phyloP scores from a whole-genome alignment of 176 grass and related monocot genomes.

The Alopecurus myosuroides region DNA sequence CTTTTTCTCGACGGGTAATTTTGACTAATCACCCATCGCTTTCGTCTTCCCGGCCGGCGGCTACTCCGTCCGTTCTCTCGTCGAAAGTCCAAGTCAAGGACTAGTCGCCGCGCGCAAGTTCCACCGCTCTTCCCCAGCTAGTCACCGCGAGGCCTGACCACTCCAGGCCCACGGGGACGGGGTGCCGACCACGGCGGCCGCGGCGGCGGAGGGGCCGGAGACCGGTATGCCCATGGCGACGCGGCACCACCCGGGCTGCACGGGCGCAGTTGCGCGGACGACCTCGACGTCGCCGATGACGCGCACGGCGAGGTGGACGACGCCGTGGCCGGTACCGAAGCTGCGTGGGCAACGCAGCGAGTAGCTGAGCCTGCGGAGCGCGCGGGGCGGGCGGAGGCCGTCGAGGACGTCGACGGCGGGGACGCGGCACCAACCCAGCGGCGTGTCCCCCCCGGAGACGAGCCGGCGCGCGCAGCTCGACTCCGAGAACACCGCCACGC shows the following conservation, averaged over 20 bases:
- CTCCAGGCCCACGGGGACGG: conserved; percentile 29
- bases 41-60: neutral
- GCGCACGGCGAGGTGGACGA: conserved; percentile 75
- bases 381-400: conserved; percentile 54
- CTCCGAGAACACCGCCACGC: conserved; percentile 52
- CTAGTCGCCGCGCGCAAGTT: conserved; percentile 16
- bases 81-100: neutral
- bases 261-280: neutral
- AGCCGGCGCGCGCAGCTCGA: conserved; percentile 13
- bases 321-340: conserved; percentile 27
- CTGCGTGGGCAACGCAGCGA: conserved; percentile 44
- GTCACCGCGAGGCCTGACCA: conserved; percentile 8
- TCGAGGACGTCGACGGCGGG: conserved; percentile 59
- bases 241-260: conserved; percentile 57
- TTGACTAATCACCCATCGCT: conserved; percentile 18
- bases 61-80: neutral
- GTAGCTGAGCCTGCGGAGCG: conserved; percentile 83
- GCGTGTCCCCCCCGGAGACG: conserved; percentile 27
- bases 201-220: neutral
- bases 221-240: conserved; percentile 83
- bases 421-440: conserved; percentile 73
- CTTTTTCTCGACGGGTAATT: neutral
- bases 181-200: conserved; percentile 36
- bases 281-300: conserved; percentile 42
- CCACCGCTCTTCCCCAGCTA: conserved; percentile 33